phyloP scores from a whole-genome alignment of 2,329 filamentous ascomycete genomes.

The Trichoderma sp. region DNA sequence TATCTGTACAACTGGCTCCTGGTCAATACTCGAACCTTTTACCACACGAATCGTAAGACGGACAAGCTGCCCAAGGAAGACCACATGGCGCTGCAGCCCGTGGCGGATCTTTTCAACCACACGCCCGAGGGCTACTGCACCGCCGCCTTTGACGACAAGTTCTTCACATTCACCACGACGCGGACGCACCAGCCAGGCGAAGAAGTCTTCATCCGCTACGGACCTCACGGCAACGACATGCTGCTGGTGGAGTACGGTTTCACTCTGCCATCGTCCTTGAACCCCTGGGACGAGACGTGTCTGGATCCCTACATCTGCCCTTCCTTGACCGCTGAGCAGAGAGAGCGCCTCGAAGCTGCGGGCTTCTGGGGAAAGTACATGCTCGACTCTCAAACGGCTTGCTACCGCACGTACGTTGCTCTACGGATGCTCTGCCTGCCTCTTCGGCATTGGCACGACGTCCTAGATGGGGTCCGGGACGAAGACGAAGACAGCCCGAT shows the following conservation, averaged over 20 bases:
- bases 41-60: constrained; percentile 53
- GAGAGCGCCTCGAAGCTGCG: constrained; percentile 45
- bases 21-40: constrained; percentile 65
- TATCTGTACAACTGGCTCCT: constrained; percentile 62
- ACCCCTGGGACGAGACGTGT: constrained; percentile 55
- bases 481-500: constrained; percentile 49
- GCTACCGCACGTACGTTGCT: constrained; percentile 60
- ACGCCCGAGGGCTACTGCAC: constrained; percentile 55
- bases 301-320: constrained; percentile 53
- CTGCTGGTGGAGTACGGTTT: constrained; percentile 69
- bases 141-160: constrained; percentile 53
- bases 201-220: constrained; percentile 71
- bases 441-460: constrained; percentile 46
- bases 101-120: constrained; percentile 73
- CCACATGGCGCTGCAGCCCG: constrained; percentile 69
- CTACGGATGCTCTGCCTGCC: constrained; percentile 46
- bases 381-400: constrained; percentile 53
- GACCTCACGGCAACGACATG: constrained; percentile 69
- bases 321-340: constrained; percentile 42
- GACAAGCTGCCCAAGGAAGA: constrained; percentile 53
- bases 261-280: constrained; percentile 46
- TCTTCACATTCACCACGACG: constrained; percentile 59
- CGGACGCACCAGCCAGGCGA: constrained; percentile 56
- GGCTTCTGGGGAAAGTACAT: constrained; percentile 57
- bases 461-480: constrained; percentile 51